These are phyloP conservation scores for Didymella pomorum DNA, from an alignment of 2,329 filamentous ascomycete species.

Conservation along the genomic window DNA sequence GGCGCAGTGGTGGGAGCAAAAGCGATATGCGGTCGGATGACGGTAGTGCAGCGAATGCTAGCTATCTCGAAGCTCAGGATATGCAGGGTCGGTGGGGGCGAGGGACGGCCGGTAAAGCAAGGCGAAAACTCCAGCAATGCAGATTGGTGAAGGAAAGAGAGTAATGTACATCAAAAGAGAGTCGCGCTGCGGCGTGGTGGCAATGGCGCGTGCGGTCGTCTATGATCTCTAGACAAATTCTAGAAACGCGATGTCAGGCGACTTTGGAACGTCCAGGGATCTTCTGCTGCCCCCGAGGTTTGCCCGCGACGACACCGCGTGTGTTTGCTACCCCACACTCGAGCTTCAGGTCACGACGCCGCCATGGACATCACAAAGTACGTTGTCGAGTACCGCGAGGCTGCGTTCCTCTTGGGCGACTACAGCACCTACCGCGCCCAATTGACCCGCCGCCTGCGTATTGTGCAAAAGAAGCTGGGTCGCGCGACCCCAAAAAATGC, in stretches of 20 bases:
- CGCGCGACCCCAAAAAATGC: constrained; percentile 84
- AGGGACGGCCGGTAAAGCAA: neutral
- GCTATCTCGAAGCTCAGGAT: neutral
- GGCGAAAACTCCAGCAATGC: constrained; percentile 9
- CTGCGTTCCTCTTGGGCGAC: constrained; percentile 86
- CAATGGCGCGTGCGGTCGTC: constrained; percentile 19
- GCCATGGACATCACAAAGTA: constrained; percentile 90
- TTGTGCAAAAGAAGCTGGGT: constrained; percentile 83
- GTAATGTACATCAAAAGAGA: neutral
- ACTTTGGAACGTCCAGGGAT: neutral
- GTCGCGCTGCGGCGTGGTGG: constrained; percentile 13
- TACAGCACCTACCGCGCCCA: constrained; percentile 84
- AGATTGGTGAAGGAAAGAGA: neutral
- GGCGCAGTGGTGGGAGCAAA: neutral
- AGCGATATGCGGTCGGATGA: neutral
- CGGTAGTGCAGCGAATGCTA: neutral
- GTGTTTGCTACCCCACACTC: constrained; percentile 11
- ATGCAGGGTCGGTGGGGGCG: constrained; percentile 3
- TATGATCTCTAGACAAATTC: constrained; percentile 15
- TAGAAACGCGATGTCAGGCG: constrained; percentile 12
- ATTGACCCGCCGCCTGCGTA: constrained; percentile 81
- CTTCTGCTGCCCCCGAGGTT: constrained; percentile 1
- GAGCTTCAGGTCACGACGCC: constrained; percentile 12
- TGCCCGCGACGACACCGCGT: constrained; percentile 2
- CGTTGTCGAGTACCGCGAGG: constrained; percentile 79